Evolutionary conservation across 139 green algal species (phyloP), one percentile per base, ranked within the genome.

Genomic region (Haematococcus lacustris): DNA sequence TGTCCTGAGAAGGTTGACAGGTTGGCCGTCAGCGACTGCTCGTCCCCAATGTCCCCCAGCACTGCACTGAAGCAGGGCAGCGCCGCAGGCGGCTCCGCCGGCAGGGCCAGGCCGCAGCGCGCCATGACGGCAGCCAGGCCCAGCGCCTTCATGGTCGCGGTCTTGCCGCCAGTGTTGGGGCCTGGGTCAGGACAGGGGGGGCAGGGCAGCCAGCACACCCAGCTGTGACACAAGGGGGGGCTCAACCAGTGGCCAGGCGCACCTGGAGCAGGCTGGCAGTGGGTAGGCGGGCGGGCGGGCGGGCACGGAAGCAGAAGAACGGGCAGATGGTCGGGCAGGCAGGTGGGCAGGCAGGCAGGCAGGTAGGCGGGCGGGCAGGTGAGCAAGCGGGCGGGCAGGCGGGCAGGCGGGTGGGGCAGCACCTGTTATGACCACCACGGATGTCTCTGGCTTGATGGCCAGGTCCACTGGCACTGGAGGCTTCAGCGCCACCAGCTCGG

Each of bases 101-200:
- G 93, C 3, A 97, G n/a, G 1, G 91, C 82, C 60, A 98, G 68
- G 0, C 95, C 94, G 7, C 81, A 78, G 51, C 82, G 84, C 0
- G 89, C 92, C 83, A 97, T 96, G 50, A 93, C 66, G 2, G 78
- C 87, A 0, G 81, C 78, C 70, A 98, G 67, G 9, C 92, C 95
- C 37, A 97, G 67, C 1, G 91, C 80, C 79, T 97, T 98, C 38
- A 98, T 85, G 34, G 86, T 76, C 0, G 93, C 91, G 1, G 95
- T 98, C 79, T 98, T 99, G 68, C 94, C 93, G 28, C 94, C 94
- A 1, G 93, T 96, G 85, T 98, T 98, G 37, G 94, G 93, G 0
- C 93, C 86, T 39, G 88, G n/a, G n/a, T n/a, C n/a, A n/a, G n/a
- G n/a, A n/a, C n/a, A n/a, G n/a, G n/a, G n/a, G n/a, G n/a, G n/a